phyloP scores from a whole-genome alignment of 805 yeast species.

The Candida maris region DNA sequence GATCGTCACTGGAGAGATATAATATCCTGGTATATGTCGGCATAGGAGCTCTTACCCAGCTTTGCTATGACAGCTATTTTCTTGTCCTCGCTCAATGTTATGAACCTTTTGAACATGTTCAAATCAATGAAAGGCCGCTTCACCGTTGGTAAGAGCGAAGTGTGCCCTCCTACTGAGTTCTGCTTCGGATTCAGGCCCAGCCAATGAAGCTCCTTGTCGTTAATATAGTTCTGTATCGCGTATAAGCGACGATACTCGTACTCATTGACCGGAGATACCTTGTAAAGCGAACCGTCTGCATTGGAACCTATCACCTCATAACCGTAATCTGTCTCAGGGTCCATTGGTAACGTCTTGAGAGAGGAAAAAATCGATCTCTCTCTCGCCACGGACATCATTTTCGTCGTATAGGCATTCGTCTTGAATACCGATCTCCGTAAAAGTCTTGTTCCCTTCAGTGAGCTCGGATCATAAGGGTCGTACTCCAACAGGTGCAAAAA shows the following conservation, averaged over 20 bases:
- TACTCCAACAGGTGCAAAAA: constrained; percentile 73
- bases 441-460: constrained; percentile 74
- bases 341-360: constrained; percentile 27
- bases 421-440: constrained; percentile 68
- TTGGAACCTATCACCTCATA: constrained; percentile 70
- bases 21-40: constrained; percentile 67
- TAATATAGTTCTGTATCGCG: constrained; percentile 81
- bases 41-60: constrained; percentile 53
- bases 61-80: constrained; percentile 52
- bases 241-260: constrained; percentile 73
- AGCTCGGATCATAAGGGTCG: constrained; percentile 87
- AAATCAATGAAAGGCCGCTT: constrained; percentile 65
- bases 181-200: constrained; percentile 80
- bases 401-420: constrained; percentile 57
- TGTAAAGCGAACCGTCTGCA: constrained; percentile 74
- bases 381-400: constrained; percentile 46
- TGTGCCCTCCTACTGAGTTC: constrained; percentile 48
- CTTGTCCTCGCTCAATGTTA: constrained; percentile 53
- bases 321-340: constrained; percentile 30
- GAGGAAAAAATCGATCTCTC: constrained; percentile 26
- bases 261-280: constrained; percentile 73
- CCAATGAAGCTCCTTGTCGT: constrained; percentile 67
- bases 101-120: constrained; percentile 51
- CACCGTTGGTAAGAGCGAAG: constrained; percentile 35
- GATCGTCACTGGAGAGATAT: constrained; percentile 27